Conservation (phyloP, 78 protist species). For the Bodo saltans region DNA sequence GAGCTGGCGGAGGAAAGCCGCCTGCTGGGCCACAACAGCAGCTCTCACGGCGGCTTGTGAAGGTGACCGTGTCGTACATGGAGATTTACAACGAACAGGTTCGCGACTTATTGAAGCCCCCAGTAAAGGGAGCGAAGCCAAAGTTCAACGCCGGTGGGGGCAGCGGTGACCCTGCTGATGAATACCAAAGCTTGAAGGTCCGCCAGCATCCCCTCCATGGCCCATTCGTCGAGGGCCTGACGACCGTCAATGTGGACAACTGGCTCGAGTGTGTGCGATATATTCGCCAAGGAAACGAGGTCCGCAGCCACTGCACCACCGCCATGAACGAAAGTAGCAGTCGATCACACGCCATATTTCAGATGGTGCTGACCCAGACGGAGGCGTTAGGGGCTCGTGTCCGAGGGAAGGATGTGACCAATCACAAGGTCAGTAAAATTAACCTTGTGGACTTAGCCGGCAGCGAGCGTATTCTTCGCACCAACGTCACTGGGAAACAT, state of each 20-base stretch:
- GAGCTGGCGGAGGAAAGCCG: too few species aligned
- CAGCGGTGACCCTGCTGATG: too few species aligned
- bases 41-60: not conserved
- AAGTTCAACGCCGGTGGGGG: not conserved
- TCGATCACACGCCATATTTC: constrained; percentile 71
- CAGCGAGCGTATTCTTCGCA: constrained; percentile 61
- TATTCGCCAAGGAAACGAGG: constrained; percentile 2
- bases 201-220: constrained; percentile 75
- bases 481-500: constrained; percentile 47
- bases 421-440: constrained; percentile 7
- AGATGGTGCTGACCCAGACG: constrained; percentile 8
- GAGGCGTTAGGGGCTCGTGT: constrained; percentile 2
- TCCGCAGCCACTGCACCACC: constrained; percentile 35
- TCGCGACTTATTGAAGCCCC: constrained; percentile 33
- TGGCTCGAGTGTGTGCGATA: constrained; percentile 15
- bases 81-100: constrained; percentile 69
- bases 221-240: constrained; percentile 71
- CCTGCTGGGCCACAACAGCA: not conserved
- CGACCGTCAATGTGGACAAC: constrained; percentile 22
- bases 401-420: not conserved
- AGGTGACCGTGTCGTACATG: constrained; percentile 40
- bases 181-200: constrained; percentile 34
- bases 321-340: constrained; percentile 61
- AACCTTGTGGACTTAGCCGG: constrained; percentile 70
- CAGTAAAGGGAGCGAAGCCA: constrained; percentile 7